These are phyloP conservation scores for Parathielavia appendiculata DNA, from an alignment of 495 filamentous ascomycete genomes.

Conservation along the genomic window DNA sequence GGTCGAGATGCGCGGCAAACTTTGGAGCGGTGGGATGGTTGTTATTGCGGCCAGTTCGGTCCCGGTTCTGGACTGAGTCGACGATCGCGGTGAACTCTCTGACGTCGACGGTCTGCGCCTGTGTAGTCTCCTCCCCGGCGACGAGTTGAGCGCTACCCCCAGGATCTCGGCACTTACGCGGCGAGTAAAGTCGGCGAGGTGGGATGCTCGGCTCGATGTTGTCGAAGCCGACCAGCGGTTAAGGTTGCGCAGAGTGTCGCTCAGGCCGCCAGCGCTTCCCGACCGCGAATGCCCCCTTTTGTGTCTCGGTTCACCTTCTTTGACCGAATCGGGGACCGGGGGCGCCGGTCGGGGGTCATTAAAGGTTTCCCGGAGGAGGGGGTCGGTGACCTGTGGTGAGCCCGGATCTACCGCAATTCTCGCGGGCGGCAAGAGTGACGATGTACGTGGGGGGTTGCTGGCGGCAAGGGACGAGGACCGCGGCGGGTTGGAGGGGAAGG, in stretches of 20 bases:
- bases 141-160: constrained; percentile 23
- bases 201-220: constrained; percentile 59
- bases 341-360: constrained; percentile 26
- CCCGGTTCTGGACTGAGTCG: constrained; percentile 4
- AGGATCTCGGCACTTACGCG: constrained; percentile 45
- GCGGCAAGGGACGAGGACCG: constrained; percentile 35
- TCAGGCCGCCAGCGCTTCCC: constrained; percentile 43
- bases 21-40: constrained; percentile 28
- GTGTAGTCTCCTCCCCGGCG: constrained; percentile 27
- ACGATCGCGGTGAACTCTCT: constrained; percentile 23
- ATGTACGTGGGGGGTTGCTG: constrained; percentile 30
- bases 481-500: constrained; percentile 26
- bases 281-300: constrained; percentile 39
- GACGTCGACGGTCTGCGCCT: constrained; percentile 29
- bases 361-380: constrained; percentile 30
- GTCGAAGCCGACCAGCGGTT: constrained; percentile 84
- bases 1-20: constrained; percentile 37
- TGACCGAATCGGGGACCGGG: constrained; percentile 21
- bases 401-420: constrained; percentile 24
- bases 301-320: constrained; percentile 26
- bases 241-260: constrained; percentile 64
- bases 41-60: constrained; percentile 22
- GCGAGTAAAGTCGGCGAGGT: constrained; percentile 52
- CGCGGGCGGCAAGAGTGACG: constrained; percentile 35
- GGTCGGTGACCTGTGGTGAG: constrained; percentile 11